phyloP scores from a whole-genome alignment of 1,284 basidiomycete species.

The Leccinum angustisporum region DNA sequence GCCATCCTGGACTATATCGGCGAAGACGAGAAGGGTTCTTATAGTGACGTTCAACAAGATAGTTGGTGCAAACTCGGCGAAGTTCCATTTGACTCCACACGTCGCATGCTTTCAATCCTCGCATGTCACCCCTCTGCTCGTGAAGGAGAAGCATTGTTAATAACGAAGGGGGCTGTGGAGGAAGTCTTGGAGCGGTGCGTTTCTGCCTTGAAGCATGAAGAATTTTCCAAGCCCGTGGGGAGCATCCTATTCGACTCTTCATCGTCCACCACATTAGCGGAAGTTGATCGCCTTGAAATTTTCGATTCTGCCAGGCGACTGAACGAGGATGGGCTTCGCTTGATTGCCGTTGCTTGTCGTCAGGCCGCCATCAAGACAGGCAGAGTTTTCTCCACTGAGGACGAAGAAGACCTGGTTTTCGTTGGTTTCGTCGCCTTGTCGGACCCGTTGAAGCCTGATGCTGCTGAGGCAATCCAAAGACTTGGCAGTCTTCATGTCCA shows the following conservation, averaged over 20 bases:
- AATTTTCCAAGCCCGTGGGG: conserved; percentile 15
- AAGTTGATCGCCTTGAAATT: conserved; percentile 22
- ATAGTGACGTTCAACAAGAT: conserved; percentile 11
- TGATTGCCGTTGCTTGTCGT: conserved; percentile 33
- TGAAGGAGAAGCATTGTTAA: conserved; percentile 24
- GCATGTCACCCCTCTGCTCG: conserved; percentile 8
- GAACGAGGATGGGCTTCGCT: conserved; percentile 33
- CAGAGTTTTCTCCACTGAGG: conserved; percentile 20
- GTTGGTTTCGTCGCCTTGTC: conserved; percentile 31
- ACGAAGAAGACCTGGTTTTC: conserved; percentile 32
- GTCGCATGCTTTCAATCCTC: conserved; percentile 33
- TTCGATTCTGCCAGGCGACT: conserved; percentile 29
- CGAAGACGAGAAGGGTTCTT: conserved; percentile 16
- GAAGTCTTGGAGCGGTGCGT: conserved; percentile 33
- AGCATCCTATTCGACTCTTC: conserved; percentile 19
- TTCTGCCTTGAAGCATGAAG: conserved; percentile 23
- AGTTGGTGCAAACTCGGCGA: conserved; percentile 32
- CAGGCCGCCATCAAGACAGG: conserved; percentile 19
- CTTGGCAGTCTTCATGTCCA: conserved; percentile 31
- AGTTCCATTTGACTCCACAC: conserved; percentile 35
- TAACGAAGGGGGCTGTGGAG: conserved; percentile 34
- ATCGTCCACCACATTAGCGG: conserved; percentile 19
- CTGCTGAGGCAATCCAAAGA: conserved; percentile 32
- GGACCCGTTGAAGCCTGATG: conserved; percentile 34
- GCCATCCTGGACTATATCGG: conserved; percentile 32